Percentiles rank a stretch among this genome's conserved stretches.
These are phyloP conservation scores for Fusarium sulawesiense DNA, from an alignment of 2,329 filamentous ascomycete genomes.

Conservation along the genomic window DNA sequence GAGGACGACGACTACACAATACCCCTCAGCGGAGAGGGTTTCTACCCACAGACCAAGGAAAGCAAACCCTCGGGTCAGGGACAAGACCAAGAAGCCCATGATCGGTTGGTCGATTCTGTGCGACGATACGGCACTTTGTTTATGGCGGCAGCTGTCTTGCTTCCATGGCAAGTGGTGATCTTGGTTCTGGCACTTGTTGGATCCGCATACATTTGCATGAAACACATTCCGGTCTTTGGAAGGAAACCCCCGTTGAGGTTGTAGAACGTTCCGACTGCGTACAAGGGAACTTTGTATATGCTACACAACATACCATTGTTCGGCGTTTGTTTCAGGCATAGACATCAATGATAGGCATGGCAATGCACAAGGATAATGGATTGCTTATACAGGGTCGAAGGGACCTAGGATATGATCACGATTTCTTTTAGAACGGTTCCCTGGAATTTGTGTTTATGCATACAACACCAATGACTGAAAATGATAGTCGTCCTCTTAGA, in stretches of 20 bases:
- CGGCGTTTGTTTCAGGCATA: slow-evolving; percentile 48
- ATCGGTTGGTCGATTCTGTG: slow-evolving; percentile 55
- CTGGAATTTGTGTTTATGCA: slow-evolving; percentile 27
- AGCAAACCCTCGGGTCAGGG: slow-evolving; percentile 48
- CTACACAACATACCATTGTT: slow-evolving; percentile 45
- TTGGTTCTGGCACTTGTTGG: slow-evolving; percentile 52
- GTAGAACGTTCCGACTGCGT: slow-evolving; percentile 42
- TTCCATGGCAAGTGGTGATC: slow-evolving; percentile 57
- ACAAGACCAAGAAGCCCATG: slow-evolving; percentile 51
- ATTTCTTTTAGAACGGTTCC: slow-evolving; percentile 36
- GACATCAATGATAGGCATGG: slow-evolving; percentile 19
- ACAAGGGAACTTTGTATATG: slow-evolving; percentile 25
- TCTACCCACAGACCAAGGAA: slow-evolving; percentile 26
- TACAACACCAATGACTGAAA: slow-evolving; percentile 37
- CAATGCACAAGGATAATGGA: slow-evolving; percentile 14
- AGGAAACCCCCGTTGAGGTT: slow-evolving; percentile 34
- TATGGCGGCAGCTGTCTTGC: slow-evolving; percentile 59
- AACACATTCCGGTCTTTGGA: slow-evolving; percentile 41
- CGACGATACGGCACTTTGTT: slow-evolving; percentile 57
- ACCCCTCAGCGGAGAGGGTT: slow-evolving; percentile 36
- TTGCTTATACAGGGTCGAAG: slow-evolving; percentile 11
- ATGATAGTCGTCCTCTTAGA: slow-evolving; percentile 12
- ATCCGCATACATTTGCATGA: slow-evolving; percentile 56
- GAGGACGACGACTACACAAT: slow-evolving; percentile 44
- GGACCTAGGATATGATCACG: slow-evolving; percentile 14